Percentiles rank a stretch among this genome's conserved stretches.
phyloP scores from a whole-genome alignment of 2,329 filamentous ascomycete genomes.

The Beauveria sp. region DNA sequence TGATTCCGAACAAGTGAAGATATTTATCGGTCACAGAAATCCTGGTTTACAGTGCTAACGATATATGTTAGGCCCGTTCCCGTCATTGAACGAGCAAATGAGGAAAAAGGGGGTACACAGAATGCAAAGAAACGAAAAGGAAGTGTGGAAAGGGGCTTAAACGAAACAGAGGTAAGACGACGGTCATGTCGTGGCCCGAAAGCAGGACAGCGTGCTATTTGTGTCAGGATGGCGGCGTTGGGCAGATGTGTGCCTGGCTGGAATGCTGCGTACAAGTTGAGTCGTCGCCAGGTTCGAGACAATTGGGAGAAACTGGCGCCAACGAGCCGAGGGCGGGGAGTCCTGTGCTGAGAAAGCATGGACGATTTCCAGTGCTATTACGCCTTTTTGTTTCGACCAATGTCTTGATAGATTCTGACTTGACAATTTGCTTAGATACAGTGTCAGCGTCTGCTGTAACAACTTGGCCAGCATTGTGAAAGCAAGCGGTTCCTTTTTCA shows the following conservation, averaged over 20 bases:
- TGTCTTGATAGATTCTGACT: neutral
- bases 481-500: neutral
- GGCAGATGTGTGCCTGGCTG: neutral
- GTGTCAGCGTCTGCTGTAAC: neutral
- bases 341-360: neutral
- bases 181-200: neutral
- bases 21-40: neutral
- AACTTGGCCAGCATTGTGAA: neutral
- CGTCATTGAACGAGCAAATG: neutral
- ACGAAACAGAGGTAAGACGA: neutral
- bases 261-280: slow-evolving; percentile 2
- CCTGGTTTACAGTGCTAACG: neutral
- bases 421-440: neutral
- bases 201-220: neutral
- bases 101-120: neutral
- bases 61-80: neutral
- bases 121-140: neutral
- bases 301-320: neutral
- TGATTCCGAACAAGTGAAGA: neutral
- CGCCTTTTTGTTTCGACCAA: neutral
- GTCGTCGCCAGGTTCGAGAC: slow-evolving; percentile 1
- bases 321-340: neutral
- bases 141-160: neutral
- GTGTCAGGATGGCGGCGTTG: neutral
- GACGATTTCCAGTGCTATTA: neutral